Conservation (phyloP, 371 early-diverging fungal species). For the Rhizomucor pusillus region DNA sequence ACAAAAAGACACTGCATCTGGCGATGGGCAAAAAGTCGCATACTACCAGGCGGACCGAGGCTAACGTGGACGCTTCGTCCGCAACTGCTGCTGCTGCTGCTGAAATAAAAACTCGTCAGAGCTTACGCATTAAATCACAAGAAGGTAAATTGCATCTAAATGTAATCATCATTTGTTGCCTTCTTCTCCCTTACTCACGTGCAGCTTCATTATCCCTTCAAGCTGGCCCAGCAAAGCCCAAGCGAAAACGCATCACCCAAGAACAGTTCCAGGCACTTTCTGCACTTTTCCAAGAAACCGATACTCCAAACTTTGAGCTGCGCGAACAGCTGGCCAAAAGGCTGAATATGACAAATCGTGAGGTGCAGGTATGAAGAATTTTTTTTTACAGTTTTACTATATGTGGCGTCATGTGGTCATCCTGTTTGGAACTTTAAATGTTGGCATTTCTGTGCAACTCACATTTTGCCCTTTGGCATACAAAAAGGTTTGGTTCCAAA, state of each 20-base stretch:
- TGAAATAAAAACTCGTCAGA: conserved; percentile 17
- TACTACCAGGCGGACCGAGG: neutral
- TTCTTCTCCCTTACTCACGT: conserved; percentile 2
- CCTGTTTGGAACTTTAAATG: conserved; percentile 11
- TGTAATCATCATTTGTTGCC: conserved; percentile 3
- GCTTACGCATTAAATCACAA: conserved; percentile 36
- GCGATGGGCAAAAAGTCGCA: neutral
- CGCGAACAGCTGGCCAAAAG: conserved; percentile 81
- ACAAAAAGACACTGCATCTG: neutral
- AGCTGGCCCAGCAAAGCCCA: conserved; percentile 45
- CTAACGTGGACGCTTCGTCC: neutral
- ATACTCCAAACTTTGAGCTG: conserved; percentile 86
- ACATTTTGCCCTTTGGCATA: conserved; percentile 2
- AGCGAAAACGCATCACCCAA: conserved; percentile 74
- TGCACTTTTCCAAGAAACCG: conserved; percentile 69
- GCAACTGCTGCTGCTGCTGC: neutral
- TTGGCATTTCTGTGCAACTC: neutral
- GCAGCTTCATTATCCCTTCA: neutral
- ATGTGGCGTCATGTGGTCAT: conserved; percentile 24
- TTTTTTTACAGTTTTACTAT: conserved; percentile 24
- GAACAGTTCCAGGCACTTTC: conserved; percentile 69
- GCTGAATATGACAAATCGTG: conserved; percentile 90
- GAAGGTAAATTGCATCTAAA: conserved; percentile 23
- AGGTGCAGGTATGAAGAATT: conserved; percentile 73
- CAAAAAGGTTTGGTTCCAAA: conserved; percentile 33